Conservation (phyloP, 257 asterid genomes). For the Solanum etuberosum region DNA sequence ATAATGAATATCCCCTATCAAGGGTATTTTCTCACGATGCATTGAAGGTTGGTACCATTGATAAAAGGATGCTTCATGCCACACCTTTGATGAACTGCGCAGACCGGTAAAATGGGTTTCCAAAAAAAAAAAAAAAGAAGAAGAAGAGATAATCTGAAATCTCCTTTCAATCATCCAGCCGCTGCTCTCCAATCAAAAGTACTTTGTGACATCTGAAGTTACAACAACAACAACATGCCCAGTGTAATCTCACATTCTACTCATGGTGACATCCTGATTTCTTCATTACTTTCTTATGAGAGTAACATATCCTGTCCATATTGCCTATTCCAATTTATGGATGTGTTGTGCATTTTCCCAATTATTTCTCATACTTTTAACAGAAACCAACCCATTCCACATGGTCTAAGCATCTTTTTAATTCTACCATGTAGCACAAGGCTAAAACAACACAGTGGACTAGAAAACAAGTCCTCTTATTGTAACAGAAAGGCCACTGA, state of each 20-base stretch:
- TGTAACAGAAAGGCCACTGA: background rate
- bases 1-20: background rate
- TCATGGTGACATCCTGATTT: background rate
- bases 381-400: background rate
- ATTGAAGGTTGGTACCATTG: background rate
- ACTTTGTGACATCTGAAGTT: background rate
- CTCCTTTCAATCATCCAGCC: background rate
- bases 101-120: background rate
- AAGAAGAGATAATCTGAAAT: background rate
- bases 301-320: background rate
- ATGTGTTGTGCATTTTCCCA: background rate
- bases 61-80: background rate
- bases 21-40: background rate
- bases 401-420: background rate
- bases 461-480: background rate
- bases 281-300: background rate
- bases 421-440: background rate
- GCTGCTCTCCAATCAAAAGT: background rate
- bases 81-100: background rate
- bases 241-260: background rate
- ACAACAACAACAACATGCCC: background rate
- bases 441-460: background rate
- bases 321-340: background rate
- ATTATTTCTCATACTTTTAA: background rate
- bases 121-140: background rate